Evolutionary conservation across 768 basidiomycete species (phyloP), one percentile per base, ranked within the genome.

Genomic region (Boletus vinaceobasis): DNA sequence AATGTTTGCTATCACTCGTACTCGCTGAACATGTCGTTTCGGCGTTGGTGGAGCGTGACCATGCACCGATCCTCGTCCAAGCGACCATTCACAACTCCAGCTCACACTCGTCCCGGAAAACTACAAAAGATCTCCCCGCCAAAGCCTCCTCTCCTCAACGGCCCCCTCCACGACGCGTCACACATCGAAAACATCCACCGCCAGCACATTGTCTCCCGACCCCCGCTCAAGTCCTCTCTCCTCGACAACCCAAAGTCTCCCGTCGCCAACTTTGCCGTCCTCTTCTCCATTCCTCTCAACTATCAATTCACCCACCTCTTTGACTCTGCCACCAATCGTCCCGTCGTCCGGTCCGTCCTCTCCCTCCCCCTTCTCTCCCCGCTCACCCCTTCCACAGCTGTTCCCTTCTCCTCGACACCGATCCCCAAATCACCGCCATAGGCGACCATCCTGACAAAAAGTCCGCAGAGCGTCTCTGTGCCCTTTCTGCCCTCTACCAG

Each of bases 401-500:
- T 7, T 55, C 68, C 23, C 60, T 74, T 43, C 23, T 39, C 4
- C 65, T 72, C 36, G 61, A 64, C 31, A 68, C 64, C 26, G 57
- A 51, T n/a, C 67, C 66, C 7, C 70, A 69, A 13, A 66, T 90
- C 33, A 62, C 79, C 51, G 90, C 82, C 8, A 68, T 85, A 3
- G 91, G 89, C 7, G 87, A 91, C 69, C 72, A 76, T 43, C 11
- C 67, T 5, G 75, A 71, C 14, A 84, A 77, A 68, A 86, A 84
- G 60, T 78, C 85, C 21, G 85, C 93, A 0, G 82, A 87, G 60
- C 79, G 79, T 66, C 74, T 93, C n/a, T 90, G 91, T 7, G 86
- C 87, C 1, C 71, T 93, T 26, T 85, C 85, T 42, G 87, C 85
- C 7, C 69, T 88, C 33, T 81, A 87, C 65, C 90, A 94, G 63